Base-by-base conservation (phyloP, 2,329 filamentous ascomycete species). In the Tolypocladium sp. region DNA sequence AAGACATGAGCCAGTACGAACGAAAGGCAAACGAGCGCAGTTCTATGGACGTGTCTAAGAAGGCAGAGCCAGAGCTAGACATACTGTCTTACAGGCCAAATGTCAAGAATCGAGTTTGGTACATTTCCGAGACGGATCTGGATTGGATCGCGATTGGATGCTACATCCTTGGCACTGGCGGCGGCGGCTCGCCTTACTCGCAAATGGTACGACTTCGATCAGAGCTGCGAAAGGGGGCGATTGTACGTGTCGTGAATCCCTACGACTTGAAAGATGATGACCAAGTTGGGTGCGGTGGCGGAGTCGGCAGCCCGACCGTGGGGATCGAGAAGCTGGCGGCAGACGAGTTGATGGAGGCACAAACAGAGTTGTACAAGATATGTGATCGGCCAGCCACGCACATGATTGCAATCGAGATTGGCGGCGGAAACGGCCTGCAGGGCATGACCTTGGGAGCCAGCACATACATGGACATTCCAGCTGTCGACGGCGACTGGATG, bases 341-440 rank as follows among this genome's bases (percentile, higher is more conserved):
- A 15, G 78, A 84, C 63, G 83, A 87, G 67, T 77, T 82, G 64
- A 71, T 79, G 46, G 70, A 82, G 55, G 74, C 79, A 2, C 79
- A 82, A 60, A 63, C 65, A 1, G 82, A 82, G 64, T 72, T 87
- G 13, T 83, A 81, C 69, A 78, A 80, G 55, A 77, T 80, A 35
- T 73, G 79, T 55, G 71, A 75, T 42, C 67, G 70, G 20, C 67
- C 68, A 1, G 77, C 82, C 27, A 81, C 84, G 25, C 81, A 83
- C 42, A 80, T 87, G 61, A 82, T 88, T 61, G 78, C 82, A 1
- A 69, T 87, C 13, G 86, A 89, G 65, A 86, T 89, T 58, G 86
- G 86, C n/a, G 86, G 86, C 8, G 80, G 79, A 5, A 89, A 89
- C 62, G 85, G 85, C 0, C 73, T 87, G 10, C 79, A 84, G 62